These are phyloP conservation scores for Linnemannia hyalina DNA, from an alignment of 192 early-diverging fungal species.

Conservation along the genomic window DNA sequence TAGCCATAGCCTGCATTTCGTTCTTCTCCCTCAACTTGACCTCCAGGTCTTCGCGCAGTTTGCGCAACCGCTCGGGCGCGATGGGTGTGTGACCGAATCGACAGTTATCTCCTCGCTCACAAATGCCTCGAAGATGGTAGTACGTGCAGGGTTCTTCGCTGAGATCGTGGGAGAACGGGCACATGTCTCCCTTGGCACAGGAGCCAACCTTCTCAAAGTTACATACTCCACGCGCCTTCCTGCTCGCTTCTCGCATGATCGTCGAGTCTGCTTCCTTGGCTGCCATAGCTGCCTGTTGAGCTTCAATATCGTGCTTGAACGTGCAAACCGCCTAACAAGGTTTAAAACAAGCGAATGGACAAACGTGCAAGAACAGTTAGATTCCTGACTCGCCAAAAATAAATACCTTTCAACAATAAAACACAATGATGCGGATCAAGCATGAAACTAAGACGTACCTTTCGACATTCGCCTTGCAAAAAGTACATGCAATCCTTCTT, in stretches of 20 bases:
- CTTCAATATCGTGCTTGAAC: slow-evolving; percentile 38
- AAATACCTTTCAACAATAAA: neutral
- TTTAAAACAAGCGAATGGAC: neutral
- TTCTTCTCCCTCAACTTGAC: slow-evolving; percentile 1
- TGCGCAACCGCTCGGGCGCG: slow-evolving; percentile 9
- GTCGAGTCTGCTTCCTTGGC: neutral
- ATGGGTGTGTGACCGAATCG: slow-evolving; percentile 28
- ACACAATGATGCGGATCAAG: neutral
- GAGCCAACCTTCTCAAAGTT: slow-evolving; percentile 25
- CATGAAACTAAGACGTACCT: neutral
- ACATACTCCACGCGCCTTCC: slow-evolving; percentile 23
- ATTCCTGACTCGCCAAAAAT: neutral
- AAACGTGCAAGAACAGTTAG: neutral
- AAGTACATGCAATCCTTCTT: slow-evolving; percentile 28
- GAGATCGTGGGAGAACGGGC: slow-evolving; percentile 27
- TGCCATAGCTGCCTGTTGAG: slow-evolving; percentile 1
- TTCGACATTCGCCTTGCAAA: slow-evolving; percentile 26
- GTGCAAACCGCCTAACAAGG: slow-evolving; percentile 9
- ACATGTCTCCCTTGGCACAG: slow-evolving; percentile 29
- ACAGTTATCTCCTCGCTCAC: slow-evolving; percentile 14
- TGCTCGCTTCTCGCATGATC: neutral
- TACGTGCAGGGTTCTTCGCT: slow-evolving; percentile 19
- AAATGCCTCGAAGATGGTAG: slow-evolving; percentile 21
- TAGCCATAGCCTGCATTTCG: neutral
- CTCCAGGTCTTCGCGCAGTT: slow-evolving; percentile 1